Evolutionary conservation across 202 grass and related monocot species (phyloP), one percentile per base, ranked within the genome.

Genomic region (Saccharum hybrid): DNA sequence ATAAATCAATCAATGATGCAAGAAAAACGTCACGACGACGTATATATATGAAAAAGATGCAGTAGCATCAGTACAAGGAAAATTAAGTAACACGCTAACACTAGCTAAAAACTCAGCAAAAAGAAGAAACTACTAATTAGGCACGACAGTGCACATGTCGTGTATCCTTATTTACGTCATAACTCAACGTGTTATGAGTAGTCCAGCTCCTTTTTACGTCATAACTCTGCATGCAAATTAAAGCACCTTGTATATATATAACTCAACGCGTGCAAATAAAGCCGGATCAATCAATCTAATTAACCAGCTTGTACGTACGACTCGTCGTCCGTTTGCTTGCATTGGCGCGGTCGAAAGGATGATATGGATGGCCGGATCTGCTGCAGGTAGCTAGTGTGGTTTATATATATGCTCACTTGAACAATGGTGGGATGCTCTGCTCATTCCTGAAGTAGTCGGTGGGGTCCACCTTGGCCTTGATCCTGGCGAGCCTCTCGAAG

Each of bases 381-480:
- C 10, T 13, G 3, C 2, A 4, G 12, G 12, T 48, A 43, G 36
- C 3, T 18, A 51, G 14, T 16, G 48, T 52, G 49, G 49, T 10
- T 3, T 34, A 34, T 34, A 34, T 34, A 7, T 7, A 8, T 34
- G 2, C 15, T 62, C 52, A 63, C 39, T 66, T 34, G 62, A 85
- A 6, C 60, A 91, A 62, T 36, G 88, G 91, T 11, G 91, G 88
- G 21, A 90, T 83, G 12, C 51, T 90, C 77, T 93, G 91, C 43
- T 93, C 91, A 30, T 90, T 89, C 78, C 85, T 82, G 66, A 93
- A 93, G 82, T 68, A 86, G 65, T 90, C 84, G 13, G 63, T 12
- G 3, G 91, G 88, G 83, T 93, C 91, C 28, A 90, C 82, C 74
- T 52, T 80, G 30, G 63, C 88, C 85, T 93, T 93, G 13, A 83